phyloP scores from a whole-genome alignment of 179 eudicot species.

The Actinidia polygama region DNA sequence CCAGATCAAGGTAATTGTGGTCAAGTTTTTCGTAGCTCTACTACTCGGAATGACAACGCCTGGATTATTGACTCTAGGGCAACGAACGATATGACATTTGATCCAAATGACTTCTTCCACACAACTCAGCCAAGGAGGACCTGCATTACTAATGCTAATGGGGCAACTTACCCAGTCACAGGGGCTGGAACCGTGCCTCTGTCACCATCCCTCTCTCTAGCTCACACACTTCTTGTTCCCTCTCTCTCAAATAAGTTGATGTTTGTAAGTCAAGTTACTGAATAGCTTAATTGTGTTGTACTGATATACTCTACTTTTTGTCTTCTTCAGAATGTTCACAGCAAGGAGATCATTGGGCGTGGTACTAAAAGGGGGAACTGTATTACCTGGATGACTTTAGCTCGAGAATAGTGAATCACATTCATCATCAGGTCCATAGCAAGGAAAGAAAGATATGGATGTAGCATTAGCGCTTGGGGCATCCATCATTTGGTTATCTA shows the following conservation, averaged over 20 bases:
- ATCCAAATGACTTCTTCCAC: background rate
- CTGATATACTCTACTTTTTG: conserved; percentile 5
- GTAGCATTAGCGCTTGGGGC: background rate
- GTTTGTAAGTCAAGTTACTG: too few species aligned
- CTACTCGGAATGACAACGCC: background rate
- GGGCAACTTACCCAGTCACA: background rate
- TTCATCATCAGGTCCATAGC: too few species aligned
- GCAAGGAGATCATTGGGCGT: conserved; percentile 14
- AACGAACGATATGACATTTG: background rate
- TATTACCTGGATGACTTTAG: conserved; percentile 13
- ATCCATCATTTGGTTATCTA: too few species aligned
- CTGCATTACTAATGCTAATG: conserved; percentile 10
- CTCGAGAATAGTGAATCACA: background rate
- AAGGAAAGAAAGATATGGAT: background rate
- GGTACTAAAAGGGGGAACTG: conserved; percentile 17
- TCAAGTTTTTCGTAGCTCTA: background rate
- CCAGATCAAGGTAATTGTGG: background rate
- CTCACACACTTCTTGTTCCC: background rate
- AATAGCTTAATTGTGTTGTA: background rate
- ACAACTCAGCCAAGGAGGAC: background rate
- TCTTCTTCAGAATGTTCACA: background rate
- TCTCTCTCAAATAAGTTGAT: background rate
- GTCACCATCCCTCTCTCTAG: conserved; percentile 7
- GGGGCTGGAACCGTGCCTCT: conserved; percentile 9
- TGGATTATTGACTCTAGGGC: background rate